phyloP scores from a whole-genome alignment of 2,329 filamentous ascomycete genomes.

The Colletotrichum somersetense region DNA sequence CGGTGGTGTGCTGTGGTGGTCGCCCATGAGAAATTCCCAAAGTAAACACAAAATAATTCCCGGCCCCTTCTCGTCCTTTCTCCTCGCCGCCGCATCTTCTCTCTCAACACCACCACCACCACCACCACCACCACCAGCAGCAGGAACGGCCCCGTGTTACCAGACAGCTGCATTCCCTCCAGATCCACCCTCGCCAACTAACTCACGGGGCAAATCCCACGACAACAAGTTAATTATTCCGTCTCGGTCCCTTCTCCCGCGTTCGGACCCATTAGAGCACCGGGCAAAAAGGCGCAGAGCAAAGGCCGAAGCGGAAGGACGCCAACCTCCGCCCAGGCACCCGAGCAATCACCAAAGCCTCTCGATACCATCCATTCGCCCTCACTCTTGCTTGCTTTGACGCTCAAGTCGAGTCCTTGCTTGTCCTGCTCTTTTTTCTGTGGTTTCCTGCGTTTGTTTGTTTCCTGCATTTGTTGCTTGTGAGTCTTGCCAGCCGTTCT shows the following conservation, averaged over 20 bases:
- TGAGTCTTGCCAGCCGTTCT: slow-evolving; percentile 26
- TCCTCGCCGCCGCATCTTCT: slow-evolving; percentile 25
- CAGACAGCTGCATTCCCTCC: slow-evolving; percentile 15
- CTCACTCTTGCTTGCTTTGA: slow-evolving; percentile 25
- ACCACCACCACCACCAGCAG: too few species aligned
- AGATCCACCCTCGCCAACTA: not conserved
- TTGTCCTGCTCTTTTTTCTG: slow-evolving; percentile 9
- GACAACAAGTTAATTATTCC: slow-evolving; percentile 3
- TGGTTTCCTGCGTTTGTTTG: slow-evolving; percentile 43
- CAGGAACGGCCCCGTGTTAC: slow-evolving; percentile 23
- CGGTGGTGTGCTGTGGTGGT: not conserved
- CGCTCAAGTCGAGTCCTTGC: slow-evolving; percentile 10
- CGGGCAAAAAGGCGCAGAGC: slow-evolving; percentile 18
- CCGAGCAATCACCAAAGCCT: slow-evolving; percentile 24
- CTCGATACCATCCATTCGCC: not conserved
- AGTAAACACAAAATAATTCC: slow-evolving; percentile 42
- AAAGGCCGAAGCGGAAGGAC: slow-evolving; percentile 18
- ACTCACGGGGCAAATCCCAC: slow-evolving; percentile 20
- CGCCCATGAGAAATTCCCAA: slow-evolving; percentile 33
- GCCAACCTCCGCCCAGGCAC: slow-evolving; percentile 3
- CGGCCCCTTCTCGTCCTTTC: slow-evolving; percentile 16
- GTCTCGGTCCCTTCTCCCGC: slow-evolving; percentile 21
- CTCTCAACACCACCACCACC: slow-evolving; percentile 10
- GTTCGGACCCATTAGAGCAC: slow-evolving; percentile 21
- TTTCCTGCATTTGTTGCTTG: slow-evolving; percentile 38